These are phyloP conservation scores for Pezicula radicicola DNA, from an alignment of 2,329 filamentous ascomycete genomes.

Conservation along the genomic window DNA sequence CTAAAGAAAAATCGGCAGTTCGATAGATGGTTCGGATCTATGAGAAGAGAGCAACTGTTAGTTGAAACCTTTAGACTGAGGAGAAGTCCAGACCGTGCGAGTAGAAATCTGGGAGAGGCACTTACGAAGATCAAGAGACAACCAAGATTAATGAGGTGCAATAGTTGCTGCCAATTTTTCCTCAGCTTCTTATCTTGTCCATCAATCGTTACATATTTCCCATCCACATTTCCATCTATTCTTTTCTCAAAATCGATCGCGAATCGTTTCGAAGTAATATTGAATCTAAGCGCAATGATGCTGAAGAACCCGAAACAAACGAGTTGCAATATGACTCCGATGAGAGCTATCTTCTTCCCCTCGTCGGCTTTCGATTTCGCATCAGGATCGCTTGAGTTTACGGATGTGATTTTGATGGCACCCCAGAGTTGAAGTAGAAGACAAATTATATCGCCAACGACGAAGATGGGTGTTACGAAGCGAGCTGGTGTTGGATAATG, in stretches of 20 bases:
- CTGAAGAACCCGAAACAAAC: conserved; percentile 43
- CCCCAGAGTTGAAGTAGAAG: conserved; percentile 6
- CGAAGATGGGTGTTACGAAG: conserved; percentile 24
- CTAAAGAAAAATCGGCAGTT: conserved; percentile 21
- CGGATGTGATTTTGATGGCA: conserved; percentile 36
- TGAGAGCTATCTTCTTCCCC: conserved; percentile 36
- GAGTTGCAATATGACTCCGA: conserved; percentile 41
- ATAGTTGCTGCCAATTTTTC: conserved; percentile 29
- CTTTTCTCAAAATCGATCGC: conserved; percentile 23
- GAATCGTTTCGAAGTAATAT: conserved; percentile 36
- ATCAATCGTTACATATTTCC: conserved; percentile 22
- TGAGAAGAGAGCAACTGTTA: conserved; percentile 6
- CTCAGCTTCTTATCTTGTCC: conserved; percentile 18
- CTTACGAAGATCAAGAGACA: conserved; percentile 29
- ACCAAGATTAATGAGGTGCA: conserved; percentile 28
- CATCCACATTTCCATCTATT: conserved; percentile 10
- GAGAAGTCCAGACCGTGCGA: conserved; percentile 16
- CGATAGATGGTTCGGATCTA: conserved; percentile 23
- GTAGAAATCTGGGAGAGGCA: background rate
- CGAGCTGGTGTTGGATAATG: conserved; percentile 5
- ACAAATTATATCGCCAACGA: conserved; percentile 24
- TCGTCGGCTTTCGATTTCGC: conserved; percentile 27
- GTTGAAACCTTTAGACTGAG: conserved; percentile 16
- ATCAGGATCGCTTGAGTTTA: conserved; percentile 27
- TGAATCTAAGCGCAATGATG: conserved; percentile 42